Evolutionary conservation across 192 early-diverging fungal species (phyloP).

Genomic region (Entophlyctis luteolus): DNA sequence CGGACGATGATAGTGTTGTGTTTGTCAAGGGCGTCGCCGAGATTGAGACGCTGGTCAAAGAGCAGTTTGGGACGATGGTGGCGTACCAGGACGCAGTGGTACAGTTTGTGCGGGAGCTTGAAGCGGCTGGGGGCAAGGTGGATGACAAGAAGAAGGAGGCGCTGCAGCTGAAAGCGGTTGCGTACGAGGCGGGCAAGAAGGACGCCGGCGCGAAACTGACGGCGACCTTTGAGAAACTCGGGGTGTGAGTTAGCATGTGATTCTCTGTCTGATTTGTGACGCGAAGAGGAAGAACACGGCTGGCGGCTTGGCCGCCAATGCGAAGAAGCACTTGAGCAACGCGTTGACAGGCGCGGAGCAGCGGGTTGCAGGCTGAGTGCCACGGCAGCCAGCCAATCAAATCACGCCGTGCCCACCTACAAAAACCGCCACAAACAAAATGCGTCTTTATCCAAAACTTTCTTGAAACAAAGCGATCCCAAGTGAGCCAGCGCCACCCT

Average conservation of each 20-base stretch:
- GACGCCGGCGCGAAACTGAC: slow-evolving; percentile 1
- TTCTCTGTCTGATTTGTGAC: too few species aligned
- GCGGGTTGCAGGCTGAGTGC: too few species aligned
- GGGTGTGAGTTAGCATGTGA: slow-evolving; percentile 15
- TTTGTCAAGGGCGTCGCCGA: slow-evolving; percentile 26
- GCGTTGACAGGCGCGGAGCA: too few species aligned
- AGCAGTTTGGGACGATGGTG: background rate
- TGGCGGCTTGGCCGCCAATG: too few species aligned
- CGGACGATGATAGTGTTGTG: background rate
- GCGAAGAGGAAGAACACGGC: too few species aligned
- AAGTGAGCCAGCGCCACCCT: background rate
- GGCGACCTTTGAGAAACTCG: slow-evolving; percentile 6
- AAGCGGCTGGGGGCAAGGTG: background rate
- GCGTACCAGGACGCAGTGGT: slow-evolving; percentile 14
- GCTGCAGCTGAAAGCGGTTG: background rate
- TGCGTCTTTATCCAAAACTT: background rate
- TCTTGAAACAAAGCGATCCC: background rate
- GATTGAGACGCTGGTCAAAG: slow-evolving; percentile 24
- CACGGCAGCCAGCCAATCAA: too few species aligned
- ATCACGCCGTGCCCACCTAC: background rate
- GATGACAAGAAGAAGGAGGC: slow-evolving; percentile 24
- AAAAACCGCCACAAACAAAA: background rate
- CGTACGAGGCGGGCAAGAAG: background rate
- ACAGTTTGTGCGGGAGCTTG: slow-evolving; percentile 13
- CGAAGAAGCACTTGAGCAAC: too few species aligned